These are phyloP conservation scores for Cercospora nicotianae DNA, from an alignment of 2,329 filamentous ascomycete species.

Conservation along the genomic window DNA sequence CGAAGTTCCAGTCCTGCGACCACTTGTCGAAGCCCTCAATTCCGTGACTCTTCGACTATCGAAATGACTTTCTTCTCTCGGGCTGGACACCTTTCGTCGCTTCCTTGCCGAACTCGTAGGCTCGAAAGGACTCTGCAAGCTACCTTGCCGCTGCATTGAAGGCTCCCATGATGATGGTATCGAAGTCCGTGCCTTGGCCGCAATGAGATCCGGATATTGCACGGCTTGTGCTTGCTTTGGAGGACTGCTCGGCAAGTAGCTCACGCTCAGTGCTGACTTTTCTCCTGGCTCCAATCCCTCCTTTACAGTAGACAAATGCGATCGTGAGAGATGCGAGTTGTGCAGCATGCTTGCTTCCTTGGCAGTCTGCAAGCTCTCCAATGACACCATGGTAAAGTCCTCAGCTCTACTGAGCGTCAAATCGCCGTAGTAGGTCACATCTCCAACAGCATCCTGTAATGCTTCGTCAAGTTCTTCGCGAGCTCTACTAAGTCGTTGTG, in stretches of 20 bases:
- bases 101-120: constrained; percentile 18
- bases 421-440: constrained; percentile 39
- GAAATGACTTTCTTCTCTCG: constrained; percentile 22
- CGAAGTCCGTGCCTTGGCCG: neutral
- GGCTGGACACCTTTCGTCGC: constrained; percentile 11
- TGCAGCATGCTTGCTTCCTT: constrained; percentile 28
- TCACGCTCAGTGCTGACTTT: constrained; percentile 26
- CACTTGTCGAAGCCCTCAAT: neutral
- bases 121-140: constrained; percentile 12
- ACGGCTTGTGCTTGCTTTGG: constrained; percentile 20
- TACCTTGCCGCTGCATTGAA: constrained; percentile 4
- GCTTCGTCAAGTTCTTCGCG: constrained; percentile 36
- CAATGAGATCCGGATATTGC: constrained; percentile 26
- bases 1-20: neutral
- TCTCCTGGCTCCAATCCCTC: constrained; percentile 18
- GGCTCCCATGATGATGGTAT: constrained; percentile 10
- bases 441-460: constrained; percentile 35
- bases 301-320: constrained; percentile 8
- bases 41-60: constrained; percentile 3
- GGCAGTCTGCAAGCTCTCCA: constrained; percentile 46
- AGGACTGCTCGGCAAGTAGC: constrained; percentile 38
- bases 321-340: constrained; percentile 11
- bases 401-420: constrained; percentile 51
- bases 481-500: constrained; percentile 33
- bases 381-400: constrained; percentile 54